Evolutionary conservation across 106 monocot genomes (phyloP), one percentile per base, ranked within the genome.

Genomic region (Platanthera zijinensis): DNA sequence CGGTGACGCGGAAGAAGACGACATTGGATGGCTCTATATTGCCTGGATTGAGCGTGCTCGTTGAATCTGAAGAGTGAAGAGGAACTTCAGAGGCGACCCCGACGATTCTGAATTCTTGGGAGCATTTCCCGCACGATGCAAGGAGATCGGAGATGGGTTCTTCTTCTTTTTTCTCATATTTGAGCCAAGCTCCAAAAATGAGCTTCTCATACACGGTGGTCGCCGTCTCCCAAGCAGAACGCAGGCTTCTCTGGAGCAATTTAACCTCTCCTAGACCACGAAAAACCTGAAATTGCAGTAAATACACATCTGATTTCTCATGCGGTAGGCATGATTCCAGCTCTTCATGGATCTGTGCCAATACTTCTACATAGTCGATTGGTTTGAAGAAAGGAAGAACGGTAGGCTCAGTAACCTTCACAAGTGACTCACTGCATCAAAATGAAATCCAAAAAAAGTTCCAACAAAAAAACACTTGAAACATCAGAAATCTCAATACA

Each of bases 321-420:
- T 81, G 56, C 6, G 86, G 82, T 10, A 47, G 49, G 69, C 92
- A 94, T 1, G 82, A 78, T 81, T 99, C 99, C 13, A 99, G 81
- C 63, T 99, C 92, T 78, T 99, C 99, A 57, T 99, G 99, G 57
- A 99, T 94, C 85, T 92, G 86, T 46, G 99, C 84, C 73, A 99
- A 77, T 7, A 92, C 88, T 72, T 89, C 84, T 13, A 99, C 99
- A 84, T 99, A 92, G 64, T 94, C 99, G 10, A 99, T 62, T 47
- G 99, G 99, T 75, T 94, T 99, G 79, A 84, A 94, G 21, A 86
- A 68, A 1, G 99, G 91, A 5, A 94, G 83, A 69, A 99, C 74
- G 9, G 90, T 77, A 11, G 94, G 99, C 22, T 94, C 99, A 4
- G 85, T 75, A 50, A 99, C 90, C 80, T 87, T 99, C 71, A 92